These are phyloP conservation scores for Fusarium chaquense DNA, from an alignment of 2,329 filamentous ascomycete genomes.

Conservation along the genomic window DNA sequence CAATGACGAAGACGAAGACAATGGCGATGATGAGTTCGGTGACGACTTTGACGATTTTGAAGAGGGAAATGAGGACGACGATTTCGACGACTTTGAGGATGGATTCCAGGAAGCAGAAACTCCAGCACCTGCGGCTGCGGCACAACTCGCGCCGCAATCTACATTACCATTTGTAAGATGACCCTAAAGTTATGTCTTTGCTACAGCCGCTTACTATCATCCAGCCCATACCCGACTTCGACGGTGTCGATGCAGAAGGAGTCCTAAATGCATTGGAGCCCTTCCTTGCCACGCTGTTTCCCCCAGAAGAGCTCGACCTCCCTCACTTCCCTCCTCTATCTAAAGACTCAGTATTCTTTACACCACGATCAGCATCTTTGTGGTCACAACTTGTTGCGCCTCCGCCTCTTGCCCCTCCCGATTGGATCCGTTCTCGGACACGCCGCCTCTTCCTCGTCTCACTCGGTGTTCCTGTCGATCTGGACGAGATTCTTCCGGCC, in stretches of 20 bases:
- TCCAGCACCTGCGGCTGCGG: constrained; percentile 45
- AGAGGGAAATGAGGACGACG: constrained; percentile 66
- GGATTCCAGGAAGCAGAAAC: constrained; percentile 71
- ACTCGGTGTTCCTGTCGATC: constrained; percentile 92
- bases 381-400: constrained; percentile 98
- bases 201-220: constrained; percentile 40
- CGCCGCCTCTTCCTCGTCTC: constrained; percentile 95
- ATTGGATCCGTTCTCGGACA: constrained; percentile 97
- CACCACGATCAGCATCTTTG: constrained; percentile 86
- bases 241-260: constrained; percentile 70
- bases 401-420: constrained; percentile 92
- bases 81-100: constrained; percentile 79
- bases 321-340: constrained; percentile 63
- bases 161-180: constrained; percentile 61
- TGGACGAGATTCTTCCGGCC: constrained; percentile 96
- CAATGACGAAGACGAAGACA: constrained; percentile 39
- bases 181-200: not conserved
- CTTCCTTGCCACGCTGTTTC: constrained; percentile 76
- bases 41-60: constrained; percentile 74
- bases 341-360: constrained; percentile 78
- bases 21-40: constrained; percentile 62
- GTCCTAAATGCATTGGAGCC: constrained; percentile 71
- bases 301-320: constrained; percentile 65
- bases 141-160: constrained; percentile 51
- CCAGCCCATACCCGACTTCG: constrained; percentile 76